Evolutionary conservation across 2,329 filamentous ascomycete species (phyloP).

Genomic region (Cercospora sp.): DNA sequence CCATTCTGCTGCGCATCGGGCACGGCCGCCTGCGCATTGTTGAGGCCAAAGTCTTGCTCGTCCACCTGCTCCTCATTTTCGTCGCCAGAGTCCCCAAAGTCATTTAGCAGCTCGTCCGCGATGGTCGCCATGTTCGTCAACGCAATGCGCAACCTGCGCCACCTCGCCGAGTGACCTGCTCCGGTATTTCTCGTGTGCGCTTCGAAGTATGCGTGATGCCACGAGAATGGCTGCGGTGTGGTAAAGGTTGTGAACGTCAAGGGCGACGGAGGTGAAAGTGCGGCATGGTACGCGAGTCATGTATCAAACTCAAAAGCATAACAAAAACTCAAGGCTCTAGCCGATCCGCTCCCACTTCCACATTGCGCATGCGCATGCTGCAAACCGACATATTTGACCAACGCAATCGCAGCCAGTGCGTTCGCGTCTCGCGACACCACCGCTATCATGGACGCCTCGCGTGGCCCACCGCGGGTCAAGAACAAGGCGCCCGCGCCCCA

Average conservation of each 20-base stretch:
- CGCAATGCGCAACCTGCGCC: constrained; percentile 9
- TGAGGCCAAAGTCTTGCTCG: constrained; percentile 26
- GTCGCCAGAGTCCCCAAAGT: constrained; percentile 83
- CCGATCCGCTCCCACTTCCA: neutral
- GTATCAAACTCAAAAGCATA: neutral
- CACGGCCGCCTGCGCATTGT: neutral
- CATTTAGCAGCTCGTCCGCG: constrained; percentile 87
- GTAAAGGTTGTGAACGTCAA: neutral
- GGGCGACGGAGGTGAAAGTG: neutral
- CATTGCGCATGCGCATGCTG: neutral
- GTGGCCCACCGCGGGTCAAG: constrained; percentile 93
- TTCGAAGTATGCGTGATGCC: neutral
- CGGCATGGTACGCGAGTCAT: constrained; percentile 7
- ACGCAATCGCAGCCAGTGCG: neutral
- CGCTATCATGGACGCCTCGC: constrained; percentile 74
- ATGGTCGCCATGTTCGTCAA: constrained; percentile 72
- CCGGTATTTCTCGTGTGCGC: neutral
- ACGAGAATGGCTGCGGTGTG: neutral
- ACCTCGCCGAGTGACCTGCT: neutral
- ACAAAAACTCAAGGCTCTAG: neutral
- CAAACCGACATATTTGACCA: neutral
- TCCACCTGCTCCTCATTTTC: constrained; percentile 60
- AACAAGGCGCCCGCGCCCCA: constrained; percentile 88
- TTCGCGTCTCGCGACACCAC: neutral
- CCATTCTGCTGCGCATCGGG: constrained; percentile 54